phyloP scores from a whole-genome alignment of 768 basidiomycete species.

The Kwoniella pini region DNA sequence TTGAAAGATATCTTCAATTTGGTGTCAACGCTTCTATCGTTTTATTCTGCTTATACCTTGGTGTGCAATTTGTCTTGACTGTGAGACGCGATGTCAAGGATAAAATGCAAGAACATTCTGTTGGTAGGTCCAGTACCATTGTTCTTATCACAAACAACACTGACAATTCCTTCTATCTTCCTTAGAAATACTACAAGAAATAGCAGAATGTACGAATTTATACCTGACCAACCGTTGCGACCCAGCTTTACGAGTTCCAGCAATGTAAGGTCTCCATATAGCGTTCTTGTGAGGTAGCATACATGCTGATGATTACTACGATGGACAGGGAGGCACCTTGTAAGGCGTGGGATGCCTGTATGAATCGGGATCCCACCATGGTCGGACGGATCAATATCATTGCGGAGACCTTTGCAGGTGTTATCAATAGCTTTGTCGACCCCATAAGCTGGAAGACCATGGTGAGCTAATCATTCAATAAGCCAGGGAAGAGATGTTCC shows the following conservation, averaged over 20 bases:
- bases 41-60: conserved; percentile 77
- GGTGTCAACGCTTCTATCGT: conserved; percentile 87
- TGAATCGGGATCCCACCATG: conserved; percentile 88
- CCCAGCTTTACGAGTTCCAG: conserved; percentile 69
- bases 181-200: conserved; percentile 86
- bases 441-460: conserved; percentile 97
- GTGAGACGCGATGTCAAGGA: conserved; percentile 87
- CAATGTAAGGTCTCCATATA: conserved; percentile 61
- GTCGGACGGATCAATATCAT: conserved; percentile 86
- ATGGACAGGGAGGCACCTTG: conserved; percentile 68
- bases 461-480: conserved; percentile 59
- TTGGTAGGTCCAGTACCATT: conserved; percentile 67
- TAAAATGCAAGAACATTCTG: conserved; percentile 80
- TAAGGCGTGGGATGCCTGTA: conserved; percentile 86
- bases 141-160: too few species aligned
- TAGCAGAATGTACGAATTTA: conserved; percentile 76
- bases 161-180: neutral
- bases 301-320: neutral
- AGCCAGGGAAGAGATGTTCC: neutral
- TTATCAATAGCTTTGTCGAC: conserved; percentile 95
- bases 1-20: conserved; percentile 80
- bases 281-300: neutral
- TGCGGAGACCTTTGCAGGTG: conserved; percentile 92
- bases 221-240: conserved; percentile 83
- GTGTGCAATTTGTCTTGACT: conserved; percentile 81